Evolutionary conservation across 2,329 filamentous ascomycete genomes (phyloP), one percentile per base, ranked within the genome.

Genomic region (Cladosporium sp.): DNA sequence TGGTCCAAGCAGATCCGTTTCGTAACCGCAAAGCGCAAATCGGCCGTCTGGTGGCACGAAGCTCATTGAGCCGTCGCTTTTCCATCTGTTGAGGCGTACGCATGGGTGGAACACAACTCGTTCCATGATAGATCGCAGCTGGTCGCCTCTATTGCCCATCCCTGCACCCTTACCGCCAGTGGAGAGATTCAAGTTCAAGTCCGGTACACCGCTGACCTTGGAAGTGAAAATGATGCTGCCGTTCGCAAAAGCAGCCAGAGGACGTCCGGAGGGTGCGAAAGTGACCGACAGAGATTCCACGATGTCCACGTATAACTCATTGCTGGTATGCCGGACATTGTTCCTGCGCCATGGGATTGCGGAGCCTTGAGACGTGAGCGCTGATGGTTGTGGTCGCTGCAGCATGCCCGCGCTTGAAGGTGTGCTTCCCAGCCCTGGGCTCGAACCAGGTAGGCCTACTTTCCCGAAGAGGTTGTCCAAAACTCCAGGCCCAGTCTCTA

Each of bases 61-160:
- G 70, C 90, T 96, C n/a, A 99, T 79, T 64, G 96, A 89, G 3
- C 94, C 94, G 58, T 85, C 84, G 67, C 96, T 90, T 66, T 88
- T 88, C 94, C 94, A 99, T 63, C 87, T 83, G n/a, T 88, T 88
- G 3, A 99, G 78, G 17, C 94, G 83, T 8, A 99, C 94, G 68
- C 94, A 97, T 0, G 94, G 94, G 72, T 99, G 94, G 67, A 99
- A 99, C 0, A 97, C 92, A 1, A 93, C 94, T 1, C 96, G 78
- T 64, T 95, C 88, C 72, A 99, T 85, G 37, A 92, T 83, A 14
- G 60, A 64, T 8, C 69, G 64, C 19, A 73, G 59, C 58, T 72
- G 69, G 20, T 73, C 69, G 4, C 68, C 70, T 61, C 70, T 51
- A 63, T 83, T 85, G 15, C 79, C 82, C 51, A 97, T 81, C 52